A percentile compares a stretch with the other conserved stretches of the same genome.
phyloP scores from a whole-genome alignment of 2,329 filamentous ascomycete genomes.

The Phialophora macrospora region DNA sequence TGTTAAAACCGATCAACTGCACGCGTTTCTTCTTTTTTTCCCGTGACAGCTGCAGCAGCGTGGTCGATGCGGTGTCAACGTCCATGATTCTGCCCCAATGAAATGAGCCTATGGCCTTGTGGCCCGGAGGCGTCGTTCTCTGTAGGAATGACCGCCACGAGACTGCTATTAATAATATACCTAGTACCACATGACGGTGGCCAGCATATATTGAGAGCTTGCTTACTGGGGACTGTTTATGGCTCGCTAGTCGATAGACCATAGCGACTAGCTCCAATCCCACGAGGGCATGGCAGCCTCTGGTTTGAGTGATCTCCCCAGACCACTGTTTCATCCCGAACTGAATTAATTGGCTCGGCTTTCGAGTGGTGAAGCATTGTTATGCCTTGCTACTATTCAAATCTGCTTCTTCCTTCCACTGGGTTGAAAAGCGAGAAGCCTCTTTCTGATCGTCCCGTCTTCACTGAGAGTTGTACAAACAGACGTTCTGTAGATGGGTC shows the following conservation, averaged over 20 bases:
- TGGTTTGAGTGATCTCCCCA: slow-evolving; percentile 2
- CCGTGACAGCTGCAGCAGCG: slow-evolving; percentile 1
- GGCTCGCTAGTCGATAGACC: slow-evolving; percentile 4
- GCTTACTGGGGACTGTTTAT: slow-evolving; percentile 12
- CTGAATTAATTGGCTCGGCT: slow-evolving; percentile 13
- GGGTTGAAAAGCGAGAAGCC: neutral
- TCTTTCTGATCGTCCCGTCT: neutral
- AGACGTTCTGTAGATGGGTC: neutral
- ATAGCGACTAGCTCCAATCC: slow-evolving; percentile 18
- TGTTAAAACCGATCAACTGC: neutral
- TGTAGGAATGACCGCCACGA: neutral
- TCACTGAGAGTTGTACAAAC: no score
- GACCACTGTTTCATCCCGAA: slow-evolving; percentile 27
- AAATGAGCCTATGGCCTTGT: neutral
- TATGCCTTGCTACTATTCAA: slow-evolving; percentile 1
- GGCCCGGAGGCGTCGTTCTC: neutral
- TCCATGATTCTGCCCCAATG: neutral
- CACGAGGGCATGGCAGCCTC: slow-evolving; percentile 20
- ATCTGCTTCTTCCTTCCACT: neutral
- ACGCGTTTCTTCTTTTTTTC: neutral
- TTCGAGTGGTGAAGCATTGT: slow-evolving; percentile 10
- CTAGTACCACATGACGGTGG: neutral
- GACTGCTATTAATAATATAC: slow-evolving; percentile 8
- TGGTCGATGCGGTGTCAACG: neutral
- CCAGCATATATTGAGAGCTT: slow-evolving; percentile 6